Base-by-base conservation (phyloP, 192 early-diverging fungal species). In the Coemansia sp. region DNA sequence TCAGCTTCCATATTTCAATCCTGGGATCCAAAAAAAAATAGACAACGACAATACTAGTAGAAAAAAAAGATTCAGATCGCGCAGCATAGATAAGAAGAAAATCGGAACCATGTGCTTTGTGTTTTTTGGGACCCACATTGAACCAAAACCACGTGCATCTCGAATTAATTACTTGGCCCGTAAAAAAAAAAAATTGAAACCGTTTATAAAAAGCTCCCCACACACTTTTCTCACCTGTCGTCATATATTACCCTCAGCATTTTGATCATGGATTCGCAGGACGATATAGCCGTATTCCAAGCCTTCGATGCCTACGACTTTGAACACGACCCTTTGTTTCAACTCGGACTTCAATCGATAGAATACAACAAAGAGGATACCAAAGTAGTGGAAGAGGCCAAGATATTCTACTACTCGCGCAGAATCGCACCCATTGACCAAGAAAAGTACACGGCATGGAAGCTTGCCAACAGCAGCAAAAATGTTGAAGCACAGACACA, bases 271-370 rank as follows among this genome's bases (percentile, higher is more conserved):
- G 60, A 59, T 13, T 74, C 62, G 30, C 28, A 57, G 3, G 14
- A 61, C 2, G 67, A 75, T 2, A 39, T 46, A 32, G 50, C 43
- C 33, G 53, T 28, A 39, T 75, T 67, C 62, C 38, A 55, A n/a
- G 66, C 55, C 7, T 77, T 82, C 38, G 75, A 82, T 2, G 53
- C 66, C 38, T 82, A 77, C 63, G 67, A 75, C 46, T 82, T 82
- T 55, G 75, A 72, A 9, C 46, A 50, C 33, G 80, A 82, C 47
- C 0, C 37, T 11, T 40, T 30, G 33, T 82, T 82, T 57, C 80
- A 82, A 47, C 62, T 49, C 4, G 80, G 80, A 2, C 63, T 82
- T 6, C 35, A 39, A 21, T 63, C 62, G 11, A 76, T 82, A 11
- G 52, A 72, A 1, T 57, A 61, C 60, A 62, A 30, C 30, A 23